phyloP scores from a whole-genome alignment of 306 rosid genomes.

The Cicer judaicum region DNA sequence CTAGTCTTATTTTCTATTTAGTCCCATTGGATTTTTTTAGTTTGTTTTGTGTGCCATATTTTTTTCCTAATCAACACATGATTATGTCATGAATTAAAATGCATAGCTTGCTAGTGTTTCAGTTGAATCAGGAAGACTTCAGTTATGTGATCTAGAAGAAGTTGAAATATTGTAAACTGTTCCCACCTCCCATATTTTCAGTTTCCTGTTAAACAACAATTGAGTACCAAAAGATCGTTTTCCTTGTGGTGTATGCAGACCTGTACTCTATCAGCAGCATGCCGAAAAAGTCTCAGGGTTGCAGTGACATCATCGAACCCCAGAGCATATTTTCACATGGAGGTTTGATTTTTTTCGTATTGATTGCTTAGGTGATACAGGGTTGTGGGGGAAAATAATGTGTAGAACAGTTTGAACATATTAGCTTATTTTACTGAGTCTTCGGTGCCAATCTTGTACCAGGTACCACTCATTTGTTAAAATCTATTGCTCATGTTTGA shows the following conservation, averaged over 20 bases:
- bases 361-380: constrained; percentile 37
- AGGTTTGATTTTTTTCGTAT: constrained; percentile 40
- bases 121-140: constrained; percentile 1
- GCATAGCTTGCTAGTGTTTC: constrained; percentile 8
- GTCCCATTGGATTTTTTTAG: neutral
- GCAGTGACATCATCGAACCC: constrained; percentile 40
- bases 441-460: constrained; percentile 12
- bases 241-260: constrained; percentile 46
- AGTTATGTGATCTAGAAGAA: neutral
- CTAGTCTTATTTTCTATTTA: neutral
- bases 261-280: constrained; percentile 36
- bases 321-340: constrained; percentile 42
- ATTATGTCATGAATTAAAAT: constrained; percentile 30
- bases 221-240: constrained; percentile 15
- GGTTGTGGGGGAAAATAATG: constrained; percentile 26
- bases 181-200: neutral
- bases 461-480: constrained; percentile 31
- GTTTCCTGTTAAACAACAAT: constrained; percentile 14
- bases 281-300: constrained; percentile 40
- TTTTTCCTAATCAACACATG: constrained; percentile 12
- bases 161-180: constrained; percentile 13
- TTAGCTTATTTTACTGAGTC: constrained; percentile 12
- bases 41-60: neutral
- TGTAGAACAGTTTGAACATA: constrained; percentile 12
- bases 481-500: constrained; percentile 39